phyloP scores from a whole-genome alignment of 2,329 filamentous ascomycete species.

The Sordariomycetes sp. region DNA sequence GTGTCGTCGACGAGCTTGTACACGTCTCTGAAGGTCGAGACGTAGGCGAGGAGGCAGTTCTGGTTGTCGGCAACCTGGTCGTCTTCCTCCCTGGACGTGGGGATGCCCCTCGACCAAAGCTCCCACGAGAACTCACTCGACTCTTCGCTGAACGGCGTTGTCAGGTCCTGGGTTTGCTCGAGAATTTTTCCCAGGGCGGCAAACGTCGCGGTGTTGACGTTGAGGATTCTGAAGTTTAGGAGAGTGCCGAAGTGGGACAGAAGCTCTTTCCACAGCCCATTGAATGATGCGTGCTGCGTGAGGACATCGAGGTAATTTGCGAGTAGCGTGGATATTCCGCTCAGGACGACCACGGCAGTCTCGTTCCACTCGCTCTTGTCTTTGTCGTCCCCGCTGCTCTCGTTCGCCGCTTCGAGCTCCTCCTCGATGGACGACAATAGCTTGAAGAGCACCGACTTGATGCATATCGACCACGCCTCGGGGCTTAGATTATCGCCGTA shows the following conservation, averaged over 20 bases:
- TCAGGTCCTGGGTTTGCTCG: slow-evolving; percentile 32
- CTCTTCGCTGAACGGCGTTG: slow-evolving; percentile 31
- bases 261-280: slow-evolving; percentile 64
- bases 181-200: slow-evolving; percentile 56
- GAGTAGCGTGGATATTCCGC: slow-evolving; percentile 62
- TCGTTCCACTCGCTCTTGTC: slow-evolving; percentile 55
- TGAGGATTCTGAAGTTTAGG: slow-evolving; percentile 52
- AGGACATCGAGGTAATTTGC: slow-evolving; percentile 68
- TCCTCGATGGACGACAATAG: slow-evolving; percentile 61
- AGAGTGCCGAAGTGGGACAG: slow-evolving; percentile 57
- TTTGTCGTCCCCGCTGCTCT: slow-evolving; percentile 25
- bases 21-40: slow-evolving; percentile 63
- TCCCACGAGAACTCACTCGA: slow-evolving; percentile 56
- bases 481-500: slow-evolving; percentile 72
- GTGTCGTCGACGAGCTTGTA: slow-evolving; percentile 62
- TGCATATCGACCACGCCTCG: slow-evolving; percentile 73
- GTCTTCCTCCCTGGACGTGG: slow-evolving; percentile 32
- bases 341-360: slow-evolving; percentile 64
- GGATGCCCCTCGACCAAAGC: slow-evolving; percentile 59
- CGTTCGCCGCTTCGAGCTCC: slow-evolving; percentile 31
- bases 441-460: slow-evolving; percentile 70
- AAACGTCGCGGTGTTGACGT: slow-evolving; percentile 62
- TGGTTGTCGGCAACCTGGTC: slow-evolving; percentile 53
- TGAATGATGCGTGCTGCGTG: slow-evolving; percentile 54
- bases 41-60: slow-evolving; percentile 75